phyloP scores from a whole-genome alignment of 2,329 filamentous ascomycete species.

The Aspergillus arachidicola region DNA sequence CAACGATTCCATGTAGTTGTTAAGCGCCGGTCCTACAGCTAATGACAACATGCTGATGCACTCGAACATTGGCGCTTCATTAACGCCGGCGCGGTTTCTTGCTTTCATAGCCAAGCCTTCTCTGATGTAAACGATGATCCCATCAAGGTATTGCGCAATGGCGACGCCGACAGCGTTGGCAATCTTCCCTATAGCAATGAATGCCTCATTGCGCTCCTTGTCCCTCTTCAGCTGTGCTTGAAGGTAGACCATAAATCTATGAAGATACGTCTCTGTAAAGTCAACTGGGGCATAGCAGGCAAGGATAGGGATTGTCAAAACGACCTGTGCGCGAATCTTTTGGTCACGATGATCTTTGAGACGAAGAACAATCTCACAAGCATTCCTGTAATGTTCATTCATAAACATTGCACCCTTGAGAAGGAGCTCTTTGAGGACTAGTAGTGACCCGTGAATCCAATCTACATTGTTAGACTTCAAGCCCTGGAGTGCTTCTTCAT shows the following conservation, averaged over 20 bases:
- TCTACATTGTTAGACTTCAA: conserved; percentile 82
- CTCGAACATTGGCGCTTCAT: conserved; percentile 82
- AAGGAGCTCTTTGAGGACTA: conserved; percentile 89
- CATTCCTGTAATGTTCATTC: conserved; percentile 89
- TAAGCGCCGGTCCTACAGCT: conserved; percentile 92
- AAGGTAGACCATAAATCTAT: conserved; percentile 96
- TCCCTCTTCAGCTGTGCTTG: conserved; percentile 93
- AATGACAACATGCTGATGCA: conserved; percentile 96
- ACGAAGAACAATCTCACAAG: conserved; percentile 88
- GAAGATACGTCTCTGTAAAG: conserved; percentile 83
- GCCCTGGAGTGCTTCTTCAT: conserved; percentile 78
- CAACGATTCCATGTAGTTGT: conserved; percentile 96
- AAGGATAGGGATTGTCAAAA: conserved; percentile 86
- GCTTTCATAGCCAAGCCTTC: conserved; percentile 86
- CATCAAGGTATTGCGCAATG: conserved; percentile 92
- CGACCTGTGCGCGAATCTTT: conserved; percentile 85
- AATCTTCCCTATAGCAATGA: conserved; percentile 93
- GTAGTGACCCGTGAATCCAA: conserved; percentile 87
- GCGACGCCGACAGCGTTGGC: conserved; percentile 94
- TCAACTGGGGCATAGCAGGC: conserved; percentile 90
- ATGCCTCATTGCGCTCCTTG: conserved; percentile 90
- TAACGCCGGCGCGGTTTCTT: conserved; percentile 58
- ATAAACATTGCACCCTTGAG: conserved; percentile 98
- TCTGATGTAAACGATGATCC: conserved; percentile 88
- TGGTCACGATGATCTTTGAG: conserved; percentile 91